These are phyloP conservation scores for Ascochyta koolunga DNA, from an alignment of 2,329 filamentous ascomycete species.

Conservation along the genomic window DNA sequence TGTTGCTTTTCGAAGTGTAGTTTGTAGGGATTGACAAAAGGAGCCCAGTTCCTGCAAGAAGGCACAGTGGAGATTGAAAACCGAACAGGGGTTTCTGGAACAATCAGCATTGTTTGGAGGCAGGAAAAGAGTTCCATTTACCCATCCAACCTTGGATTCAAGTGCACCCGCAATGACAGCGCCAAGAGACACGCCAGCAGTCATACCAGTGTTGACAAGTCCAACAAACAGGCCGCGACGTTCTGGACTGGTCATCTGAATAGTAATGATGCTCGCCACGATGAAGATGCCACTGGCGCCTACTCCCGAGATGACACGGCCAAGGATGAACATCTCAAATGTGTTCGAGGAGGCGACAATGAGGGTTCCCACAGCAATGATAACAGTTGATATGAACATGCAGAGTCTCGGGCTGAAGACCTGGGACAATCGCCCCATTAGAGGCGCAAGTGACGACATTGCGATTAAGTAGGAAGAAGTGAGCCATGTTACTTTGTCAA, in stretches of 20 bases:
- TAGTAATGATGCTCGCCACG: slow-evolving; percentile 73
- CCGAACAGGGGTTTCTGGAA: slow-evolving; percentile 73
- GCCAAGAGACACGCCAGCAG: slow-evolving; percentile 72
- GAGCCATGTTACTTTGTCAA: slow-evolving; percentile 78
- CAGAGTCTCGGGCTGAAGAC: slow-evolving; percentile 74
- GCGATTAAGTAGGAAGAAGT: slow-evolving; percentile 72
- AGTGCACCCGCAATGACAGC: slow-evolving; percentile 73
- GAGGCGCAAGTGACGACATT: slow-evolving; percentile 65
- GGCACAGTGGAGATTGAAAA: slow-evolving; percentile 69
- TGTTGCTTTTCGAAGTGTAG: slow-evolving; percentile 46
- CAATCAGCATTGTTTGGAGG: slow-evolving; percentile 3
- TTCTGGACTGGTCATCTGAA: slow-evolving; percentile 73
- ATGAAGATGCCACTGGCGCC: slow-evolving; percentile 76
- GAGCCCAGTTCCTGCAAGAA: slow-evolving; percentile 67
- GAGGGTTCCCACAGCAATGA: slow-evolving; percentile 67
- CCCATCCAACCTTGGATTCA: slow-evolving; percentile 71
- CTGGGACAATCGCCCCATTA: slow-evolving; percentile 73
- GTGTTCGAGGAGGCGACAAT: slow-evolving; percentile 67
- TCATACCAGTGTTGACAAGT: slow-evolving; percentile 74
- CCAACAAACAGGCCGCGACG: slow-evolving; percentile 76
- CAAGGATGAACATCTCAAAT: slow-evolving; percentile 69
- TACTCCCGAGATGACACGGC: slow-evolving; percentile 70
- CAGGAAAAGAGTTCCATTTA: slow-evolving; percentile 48
- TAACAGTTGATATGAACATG: slow-evolving; percentile 65
- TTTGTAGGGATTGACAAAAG: slow-evolving; percentile 68